Evolutionary conservation across 2,329 filamentous ascomycete genomes (phyloP), one percentile per base, ranked within the genome.

Genomic region (Hypoxylon rubiginosum): DNA sequence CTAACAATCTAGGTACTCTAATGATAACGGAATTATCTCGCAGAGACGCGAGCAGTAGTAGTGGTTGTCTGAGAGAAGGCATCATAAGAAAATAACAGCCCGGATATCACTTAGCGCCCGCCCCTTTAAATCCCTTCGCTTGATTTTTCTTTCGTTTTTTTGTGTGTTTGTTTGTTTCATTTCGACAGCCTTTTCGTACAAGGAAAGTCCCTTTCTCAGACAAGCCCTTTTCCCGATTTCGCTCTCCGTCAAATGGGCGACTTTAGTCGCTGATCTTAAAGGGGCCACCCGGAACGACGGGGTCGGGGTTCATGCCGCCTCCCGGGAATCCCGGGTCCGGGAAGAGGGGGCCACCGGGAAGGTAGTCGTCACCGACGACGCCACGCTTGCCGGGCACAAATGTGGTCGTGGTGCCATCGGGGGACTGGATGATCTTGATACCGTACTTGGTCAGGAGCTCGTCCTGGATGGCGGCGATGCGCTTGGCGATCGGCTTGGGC

Each of bases 341-440:
- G 11, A 71, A 67, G 39, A 80, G 65, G 49, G 75, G 72, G 0
- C 75, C 77, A 32, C 77, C 76, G 8, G 77, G 75, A 59, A 76
- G 55, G 26, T 41, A 34, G 32, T 43, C 56, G 32, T 46, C 52
- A 49, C 55, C 65, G 51, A 46, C 57, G 49, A 68, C 62, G 65
- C 69, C 68, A 36, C 71, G 71, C 63, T 75, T 76, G 32, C 73
- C 74, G 17, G 73, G 74, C 4, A 71, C 68, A 67, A 79, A 76
- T 52, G 70, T 77, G 32, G 76, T 79, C n/a, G 56, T 74, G 50
- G 78, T 79, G 54, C 77, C 78, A 49, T 78, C 76, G 24, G 78
- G 77, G 0, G 73, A 74, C 55, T 74, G 64, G 45, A 78, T 50
- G 64, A 80, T 78, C 45, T 69, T 73, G 68, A 79, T 76, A 61